Evolutionary conservation across 306 rosid genomes (phyloP).

Genomic region (Begonia loranthoides): DNA sequence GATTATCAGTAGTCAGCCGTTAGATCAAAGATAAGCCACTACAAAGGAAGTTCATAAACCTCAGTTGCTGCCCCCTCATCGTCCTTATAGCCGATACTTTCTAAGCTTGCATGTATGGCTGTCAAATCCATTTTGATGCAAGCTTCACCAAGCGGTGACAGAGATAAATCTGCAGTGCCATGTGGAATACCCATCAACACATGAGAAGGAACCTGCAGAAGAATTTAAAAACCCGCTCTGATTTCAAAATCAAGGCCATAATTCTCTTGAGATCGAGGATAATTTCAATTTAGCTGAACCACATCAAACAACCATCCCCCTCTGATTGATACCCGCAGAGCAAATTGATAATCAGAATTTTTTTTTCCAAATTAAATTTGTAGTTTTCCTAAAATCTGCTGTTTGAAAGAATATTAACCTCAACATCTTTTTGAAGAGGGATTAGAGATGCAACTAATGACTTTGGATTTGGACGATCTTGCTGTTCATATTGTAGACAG

Average conservation of each 20-base stretch:
- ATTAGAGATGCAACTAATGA: conserved; percentile 67
- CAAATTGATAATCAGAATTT: no score
- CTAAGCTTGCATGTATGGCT: conserved; percentile 76
- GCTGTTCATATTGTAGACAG: conserved; percentile 80
- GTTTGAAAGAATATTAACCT: conserved; percentile 33
- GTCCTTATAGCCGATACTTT: conserved; percentile 77
- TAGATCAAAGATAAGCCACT: conserved; percentile 25
- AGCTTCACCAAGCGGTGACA: conserved; percentile 81
- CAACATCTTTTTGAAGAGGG: conserved; percentile 84
- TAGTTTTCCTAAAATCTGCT: no score
- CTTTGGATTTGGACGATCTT: conserved; percentile 91
- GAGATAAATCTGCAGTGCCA: conserved; percentile 36
- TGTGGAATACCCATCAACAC: conserved; percentile 79
- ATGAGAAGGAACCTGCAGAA: conserved; percentile 76
- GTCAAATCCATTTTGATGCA: conserved; percentile 77
- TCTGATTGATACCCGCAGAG: no score
- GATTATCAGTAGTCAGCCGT: background rate
- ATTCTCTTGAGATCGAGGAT: no score
- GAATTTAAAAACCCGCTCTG: conserved; percentile 15
- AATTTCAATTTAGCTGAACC: no score
- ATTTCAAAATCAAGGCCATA: background rate
- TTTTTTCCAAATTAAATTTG: no score
- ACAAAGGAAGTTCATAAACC: conserved; percentile 70
- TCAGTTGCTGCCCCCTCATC: conserved; percentile 91
- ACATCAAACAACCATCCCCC: no score